Evolutionary conservation across 805 yeast species (phyloP), one percentile per base, ranked within the genome.

Genomic region (Candida dajiaensis): DNA sequence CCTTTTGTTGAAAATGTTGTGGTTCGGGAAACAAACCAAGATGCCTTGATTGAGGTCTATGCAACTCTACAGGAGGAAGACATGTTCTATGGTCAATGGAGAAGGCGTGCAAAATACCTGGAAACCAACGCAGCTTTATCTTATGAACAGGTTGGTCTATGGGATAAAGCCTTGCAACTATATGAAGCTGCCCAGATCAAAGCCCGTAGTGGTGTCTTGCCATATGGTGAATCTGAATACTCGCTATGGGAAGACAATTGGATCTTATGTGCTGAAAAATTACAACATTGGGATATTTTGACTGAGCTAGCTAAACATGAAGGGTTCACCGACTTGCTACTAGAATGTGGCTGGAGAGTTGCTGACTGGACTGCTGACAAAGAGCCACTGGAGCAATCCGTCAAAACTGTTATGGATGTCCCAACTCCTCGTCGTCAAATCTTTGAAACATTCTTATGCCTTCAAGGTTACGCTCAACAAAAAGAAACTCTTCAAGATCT

Each of bases 271-370:
- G 96, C 99, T 3, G 97, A 94, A 62, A 92, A 92, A 64, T 71
- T 94, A 37, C 99, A 94, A 62, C 97, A 94, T 54, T 94, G 99
- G 99, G 99, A 94, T 61, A 84, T 94, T 41, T 71, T 94, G 49
- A 92, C 99, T 0, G 99, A 94, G 58, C 72, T 95, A 26, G 97
- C 99, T 3, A 89, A 92, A 57, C 98, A 95, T 60, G 99, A 95
- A 71, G 97, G 97, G 0, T 95, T 92, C 62, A 89, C 97, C 0
- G 99, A 94, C 59, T 72, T 94, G 53, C 69, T 95, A 22, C 71
- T 94, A n/a, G 99, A 94, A 64, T 95, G 99, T 74, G 99, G 98
- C 35, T 94, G 99, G 99, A 76, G 99, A 59, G 95, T 94, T 36
- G 97, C 99, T 8, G 98, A 94, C 60, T 94, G 99, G 99, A 84